Conservation (phyloP, 805 yeast species). For the Kluyveromyces lactis region DNA sequence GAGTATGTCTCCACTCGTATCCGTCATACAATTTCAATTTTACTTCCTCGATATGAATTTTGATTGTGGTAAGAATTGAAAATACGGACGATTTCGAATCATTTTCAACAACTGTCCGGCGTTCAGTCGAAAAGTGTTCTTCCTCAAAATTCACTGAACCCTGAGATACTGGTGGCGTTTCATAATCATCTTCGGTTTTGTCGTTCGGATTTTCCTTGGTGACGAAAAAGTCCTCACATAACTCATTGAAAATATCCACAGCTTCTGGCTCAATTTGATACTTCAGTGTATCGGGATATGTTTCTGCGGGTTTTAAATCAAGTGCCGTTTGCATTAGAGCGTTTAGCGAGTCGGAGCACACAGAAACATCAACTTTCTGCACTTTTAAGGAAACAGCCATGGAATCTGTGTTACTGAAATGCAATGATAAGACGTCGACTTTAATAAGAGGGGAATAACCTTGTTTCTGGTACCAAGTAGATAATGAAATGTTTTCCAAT, state of each 20-base stretch:
- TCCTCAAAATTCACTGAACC: slow-evolving; percentile 12
- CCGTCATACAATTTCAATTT: slow-evolving; percentile 69
- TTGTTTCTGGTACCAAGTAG: slow-evolving; percentile 15
- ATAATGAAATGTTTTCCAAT: slow-evolving; percentile 5
- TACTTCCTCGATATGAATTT: slow-evolving; percentile 22
- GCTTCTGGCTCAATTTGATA: slow-evolving; percentile 32
- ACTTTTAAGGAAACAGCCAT: slow-evolving; percentile 32
- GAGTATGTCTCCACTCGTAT: slow-evolving; percentile 81
- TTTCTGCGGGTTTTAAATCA: slow-evolving; percentile 64
- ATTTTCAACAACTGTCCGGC: background rate
- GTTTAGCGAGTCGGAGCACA: slow-evolving; percentile 82
- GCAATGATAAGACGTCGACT: slow-evolving; percentile 9
- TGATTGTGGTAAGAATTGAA: background rate
- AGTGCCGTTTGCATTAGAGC: slow-evolving; percentile 57
- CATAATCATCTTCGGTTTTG: slow-evolving; percentile 17
- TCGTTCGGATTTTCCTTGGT: slow-evolving; percentile 6
- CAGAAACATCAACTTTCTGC: slow-evolving; percentile 43
- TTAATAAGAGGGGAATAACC: slow-evolving; percentile 24
- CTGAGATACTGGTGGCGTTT: slow-evolving; percentile 14
- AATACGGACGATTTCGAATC: background rate
- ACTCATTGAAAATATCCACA: slow-evolving; percentile 34
- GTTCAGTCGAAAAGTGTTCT: slow-evolving; percentile 9
- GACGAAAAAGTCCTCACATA: slow-evolving; percentile 26
- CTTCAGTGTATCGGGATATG: slow-evolving; percentile 51
- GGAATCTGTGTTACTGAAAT: background rate